Evolutionary conservation across 768 basidiomycete species (phyloP), one percentile per base, ranked within the genome.

Genomic region (Fomitopsis pulvina): DNA sequence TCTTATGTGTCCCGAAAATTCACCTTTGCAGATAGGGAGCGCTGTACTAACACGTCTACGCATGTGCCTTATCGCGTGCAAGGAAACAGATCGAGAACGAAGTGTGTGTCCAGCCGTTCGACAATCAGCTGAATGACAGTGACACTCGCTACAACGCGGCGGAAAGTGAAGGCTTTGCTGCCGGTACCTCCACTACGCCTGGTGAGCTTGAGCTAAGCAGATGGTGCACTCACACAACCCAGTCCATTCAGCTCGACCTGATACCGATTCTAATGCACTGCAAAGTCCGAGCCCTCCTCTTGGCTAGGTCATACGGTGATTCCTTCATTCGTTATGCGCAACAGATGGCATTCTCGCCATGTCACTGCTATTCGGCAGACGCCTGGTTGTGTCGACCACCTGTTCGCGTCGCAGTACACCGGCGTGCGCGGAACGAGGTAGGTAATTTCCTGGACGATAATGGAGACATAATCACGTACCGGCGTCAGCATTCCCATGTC

Each of bases 1-100:
- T 48, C 47, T 48, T 48, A 48, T 48, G 41, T 22, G 41, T 8
- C 34, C 34, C 34, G 34, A 37, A 37, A 37, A 16, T 37, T 37
- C 34, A 5, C 34, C 34, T 6, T 5, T 7, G 14, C 34, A 37
- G 34, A 37, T 37, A 37, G 18, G 34, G 34, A 16, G 29, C 29
- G 29, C 29, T 30, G 29, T 7, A 14, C 7, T 7, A 14, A 8
- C 14, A 14, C 18, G 34, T 37, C 14, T 6, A 12, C 14, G 34
- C 34, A 6, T 16, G 14, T 18, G 14, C 4, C 34, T 37, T 37
- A 37, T 37, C 34, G 34, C 18, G 34, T 16, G 14, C 5, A 37
- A 37, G 6, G 14, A 18, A 14, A 18, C 4, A 37, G 34, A 16
- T 18, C 34, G 18, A 18, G 34, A 16, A 37, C 14, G 7, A 37